Evolutionary conservation across 2,329 filamentous ascomycete genomes (phyloP).

Genomic region (Clarireedia paspali): DNA sequence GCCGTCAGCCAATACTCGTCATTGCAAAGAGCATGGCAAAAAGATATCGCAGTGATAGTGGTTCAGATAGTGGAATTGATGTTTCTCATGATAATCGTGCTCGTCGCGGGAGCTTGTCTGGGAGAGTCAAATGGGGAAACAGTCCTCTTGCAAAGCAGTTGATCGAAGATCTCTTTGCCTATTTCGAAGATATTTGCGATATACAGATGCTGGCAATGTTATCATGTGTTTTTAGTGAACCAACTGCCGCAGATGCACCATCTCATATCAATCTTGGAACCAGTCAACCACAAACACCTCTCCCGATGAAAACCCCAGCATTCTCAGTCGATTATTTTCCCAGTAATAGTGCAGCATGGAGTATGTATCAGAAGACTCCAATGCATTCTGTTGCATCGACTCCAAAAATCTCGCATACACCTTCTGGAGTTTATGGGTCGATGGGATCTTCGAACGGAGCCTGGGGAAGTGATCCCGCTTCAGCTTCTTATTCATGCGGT

Average conservation of each 20-base stretch:
- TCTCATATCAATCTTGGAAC: slow-evolving; percentile 50
- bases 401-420: slow-evolving; percentile 48
- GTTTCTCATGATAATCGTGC: slow-evolving; percentile 34
- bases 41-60: slow-evolving; percentile 29
- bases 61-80: slow-evolving; percentile 41
- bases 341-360: slow-evolving; percentile 47
- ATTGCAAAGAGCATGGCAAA: slow-evolving; percentile 57
- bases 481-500: slow-evolving; percentile 52
- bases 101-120: slow-evolving; percentile 35
- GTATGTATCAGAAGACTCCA: slow-evolving; percentile 42
- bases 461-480: slow-evolving; percentile 46
- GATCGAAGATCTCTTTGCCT: slow-evolving; percentile 52
- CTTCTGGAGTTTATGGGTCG: slow-evolving; percentile 46
- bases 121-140: slow-evolving; percentile 60
- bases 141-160: slow-evolving; percentile 57
- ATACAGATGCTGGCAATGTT: slow-evolving; percentile 67
- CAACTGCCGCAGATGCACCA: slow-evolving; percentile 45
- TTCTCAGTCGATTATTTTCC: slow-evolving; percentile 63
- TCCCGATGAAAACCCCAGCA: slow-evolving; percentile 57
- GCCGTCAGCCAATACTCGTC: slow-evolving; percentile 49
- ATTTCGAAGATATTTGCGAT: slow-evolving; percentile 56
- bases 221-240: slow-evolving; percentile 59
- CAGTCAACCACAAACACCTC: slow-evolving; percentile 51
- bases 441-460: slow-evolving; percentile 47
- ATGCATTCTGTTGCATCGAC: slow-evolving; percentile 49